Conservation (phyloP, 345 rosid species). For the Limnanthes douglasii region DNA sequence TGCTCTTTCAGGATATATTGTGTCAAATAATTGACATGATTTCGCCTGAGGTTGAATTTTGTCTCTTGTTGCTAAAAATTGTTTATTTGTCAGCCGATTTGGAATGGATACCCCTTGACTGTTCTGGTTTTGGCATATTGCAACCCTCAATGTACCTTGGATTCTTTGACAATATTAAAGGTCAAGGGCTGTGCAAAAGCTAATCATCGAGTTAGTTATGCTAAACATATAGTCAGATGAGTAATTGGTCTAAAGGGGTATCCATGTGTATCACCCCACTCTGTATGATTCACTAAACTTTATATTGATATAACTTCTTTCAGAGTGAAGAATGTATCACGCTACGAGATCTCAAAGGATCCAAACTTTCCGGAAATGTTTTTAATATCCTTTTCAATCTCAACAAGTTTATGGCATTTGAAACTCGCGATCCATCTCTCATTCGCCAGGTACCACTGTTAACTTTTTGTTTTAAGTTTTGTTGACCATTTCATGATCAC, state of each 20-base stretch:
- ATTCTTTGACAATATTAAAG: too few relatives aligned
- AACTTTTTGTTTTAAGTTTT: neutral
- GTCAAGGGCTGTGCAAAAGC: too few relatives aligned
- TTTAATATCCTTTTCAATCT: slow-evolving; percentile 87
- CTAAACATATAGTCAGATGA: too few relatives aligned
- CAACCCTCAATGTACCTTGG: too few relatives aligned
- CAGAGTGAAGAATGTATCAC: slow-evolving; percentile 62
- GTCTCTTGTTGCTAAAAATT: neutral
- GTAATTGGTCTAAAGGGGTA: too few relatives aligned
- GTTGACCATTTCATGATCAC: slow-evolving; percentile 5
- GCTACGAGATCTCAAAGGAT: slow-evolving; percentile 43
- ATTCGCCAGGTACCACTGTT: slow-evolving; percentile 46
- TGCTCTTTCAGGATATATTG: slow-evolving; percentile 63
- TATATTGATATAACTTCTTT: neutral
- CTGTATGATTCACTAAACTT: too few relatives aligned
- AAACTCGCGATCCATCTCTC: slow-evolving; percentile 67
- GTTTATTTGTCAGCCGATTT: too few relatives aligned
- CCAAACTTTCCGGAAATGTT: slow-evolving; percentile 64
- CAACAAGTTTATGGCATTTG: slow-evolving; percentile 69
- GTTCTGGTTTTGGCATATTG: too few relatives aligned
- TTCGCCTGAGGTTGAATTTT: slow-evolving; percentile 49
- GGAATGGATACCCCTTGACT: too few relatives aligned
- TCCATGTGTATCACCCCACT: too few relatives aligned
- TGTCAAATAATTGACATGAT: slow-evolving; percentile 90
- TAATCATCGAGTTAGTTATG: too few relatives aligned